A percentile compares a stretch with the other conserved stretches of the same genome.
phyloP scores from a whole-genome alignment of 1,284 basidiomycete genomes.

The Trichosporon sp. region DNA sequence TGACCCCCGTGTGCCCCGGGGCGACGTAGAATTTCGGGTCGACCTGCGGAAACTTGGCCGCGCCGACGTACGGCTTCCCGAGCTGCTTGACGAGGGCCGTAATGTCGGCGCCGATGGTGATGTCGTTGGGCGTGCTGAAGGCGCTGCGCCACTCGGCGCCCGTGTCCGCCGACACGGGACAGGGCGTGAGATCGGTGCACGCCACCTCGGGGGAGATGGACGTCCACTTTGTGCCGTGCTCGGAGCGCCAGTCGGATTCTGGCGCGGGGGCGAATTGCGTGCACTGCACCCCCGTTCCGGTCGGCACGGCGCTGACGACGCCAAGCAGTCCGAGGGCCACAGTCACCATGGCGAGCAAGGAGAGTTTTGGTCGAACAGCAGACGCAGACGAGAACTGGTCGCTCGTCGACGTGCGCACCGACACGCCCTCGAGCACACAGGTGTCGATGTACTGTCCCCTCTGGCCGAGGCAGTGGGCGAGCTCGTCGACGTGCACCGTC shows the following conservation, averaged over 20 bases:
- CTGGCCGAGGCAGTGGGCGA: not conserved
- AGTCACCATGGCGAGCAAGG: not conserved
- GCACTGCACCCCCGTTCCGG: not conserved
- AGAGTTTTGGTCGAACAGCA: no score
- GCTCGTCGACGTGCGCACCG: not conserved
- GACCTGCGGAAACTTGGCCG: not conserved
- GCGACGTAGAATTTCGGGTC: not conserved
- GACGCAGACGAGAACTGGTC: not conserved
- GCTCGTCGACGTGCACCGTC: not conserved
- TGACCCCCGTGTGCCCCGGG: not conserved
- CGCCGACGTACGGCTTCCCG: constrained; percentile 2
- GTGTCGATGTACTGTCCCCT: not conserved
- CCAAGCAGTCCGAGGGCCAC: not conserved
- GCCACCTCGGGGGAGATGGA: not conserved
- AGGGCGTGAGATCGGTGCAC: not conserved
- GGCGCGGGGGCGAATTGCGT: not conserved
- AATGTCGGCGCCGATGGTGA: not conserved
- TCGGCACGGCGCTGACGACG: not conserved
- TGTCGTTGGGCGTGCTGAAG: not conserved
- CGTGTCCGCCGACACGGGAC: not conserved
- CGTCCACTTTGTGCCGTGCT: not conserved
- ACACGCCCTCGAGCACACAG: not conserved
- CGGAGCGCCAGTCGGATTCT: not conserved
- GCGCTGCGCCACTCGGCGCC: not conserved
- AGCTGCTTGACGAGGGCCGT: not conserved